Evolutionary conservation across 345 rosid species (phyloP).

Genomic region (Trapa incisa): DNA sequence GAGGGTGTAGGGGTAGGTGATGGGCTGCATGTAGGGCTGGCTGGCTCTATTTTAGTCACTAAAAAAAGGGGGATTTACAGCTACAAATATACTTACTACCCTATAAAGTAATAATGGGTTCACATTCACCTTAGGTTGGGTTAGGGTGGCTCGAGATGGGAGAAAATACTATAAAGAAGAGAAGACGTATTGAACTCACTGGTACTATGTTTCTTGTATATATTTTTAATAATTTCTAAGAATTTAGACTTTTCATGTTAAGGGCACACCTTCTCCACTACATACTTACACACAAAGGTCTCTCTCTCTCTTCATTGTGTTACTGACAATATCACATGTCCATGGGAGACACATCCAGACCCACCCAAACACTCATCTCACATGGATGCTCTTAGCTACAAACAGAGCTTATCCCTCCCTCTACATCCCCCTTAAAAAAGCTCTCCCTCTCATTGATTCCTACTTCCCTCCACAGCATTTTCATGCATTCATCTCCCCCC

Average conservation of each 20-base stretch:
- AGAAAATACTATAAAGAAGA: neutral
- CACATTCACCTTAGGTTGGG: no score
- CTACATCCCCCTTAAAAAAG: constrained; percentile 1
- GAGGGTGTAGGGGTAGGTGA: neutral
- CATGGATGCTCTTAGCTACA: constrained; percentile 33
- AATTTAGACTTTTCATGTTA: no score
- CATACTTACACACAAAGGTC: neutral
- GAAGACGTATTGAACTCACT: no score
- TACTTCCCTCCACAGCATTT: neutral
- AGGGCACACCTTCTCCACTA: constrained; percentile 1
- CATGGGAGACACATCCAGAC: constrained; percentile 42
- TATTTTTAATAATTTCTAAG: no score
- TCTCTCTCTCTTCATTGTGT: constrained; percentile 3
- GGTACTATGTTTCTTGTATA: neutral
- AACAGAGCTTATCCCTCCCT: neutral
- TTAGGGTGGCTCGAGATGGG: no score
- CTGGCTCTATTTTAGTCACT: neutral
- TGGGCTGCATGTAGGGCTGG: constrained; percentile 1
- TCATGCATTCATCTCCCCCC: constrained; percentile 3
- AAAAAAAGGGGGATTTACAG: no score
- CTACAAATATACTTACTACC: no score
- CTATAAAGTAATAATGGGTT: no score
- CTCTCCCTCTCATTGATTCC: neutral
- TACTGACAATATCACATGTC: constrained; percentile 50
- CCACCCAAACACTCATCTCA: constrained; percentile 45